Base-by-base conservation (phyloP, 2,329 filamentous ascomycete genomes). In the Xylaria polymorpha region DNA sequence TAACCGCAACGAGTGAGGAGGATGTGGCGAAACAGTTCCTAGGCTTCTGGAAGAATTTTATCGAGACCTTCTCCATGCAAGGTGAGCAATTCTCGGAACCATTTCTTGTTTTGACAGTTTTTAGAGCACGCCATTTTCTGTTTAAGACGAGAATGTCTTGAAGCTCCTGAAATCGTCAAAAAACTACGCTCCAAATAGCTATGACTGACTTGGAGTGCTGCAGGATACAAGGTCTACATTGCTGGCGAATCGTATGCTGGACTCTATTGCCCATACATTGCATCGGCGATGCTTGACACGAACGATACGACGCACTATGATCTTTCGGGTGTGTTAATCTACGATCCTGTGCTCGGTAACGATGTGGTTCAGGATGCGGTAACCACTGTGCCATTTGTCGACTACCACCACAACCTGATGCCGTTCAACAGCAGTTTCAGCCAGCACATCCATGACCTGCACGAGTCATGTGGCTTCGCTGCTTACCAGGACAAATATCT, bases 11-110 rank as follows among this genome's bases (percentile, higher is more conserved):
- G 4, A 87, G 86, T 73, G 89, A 93, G 72, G 85, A 88, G 37
- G 91, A 94, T 72, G 84, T 91, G 1, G 91, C 91, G 0, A 79
- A 82, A n/a, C 87, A 94, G 73, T 94, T 95, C 77, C 83, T 91
- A 18, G 91, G 91, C 59, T 96, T 94, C 81, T 94, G 90, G 80
- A 84, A 85, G 78, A 86, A 86, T 70, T 89, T 88, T 72, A 77
- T 87, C 48, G 81, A 86, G 41, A 82, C 83, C 6, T 89, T 89
- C 73, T 81, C 82, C n/a, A 75, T 87, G 64, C 80, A 85, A 29
- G 82, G 25, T 29, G 25, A 29, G 25, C 25, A 29, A 29, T 29
- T 29, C 25, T 29, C 4, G 25, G 25, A 29, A 29, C 25, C 25
- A 4, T 29, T 29, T 29, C 25, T 2, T 29, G 25, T 29, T 29